Evolutionary conservation across 805 yeast genomes (phyloP).

Genomic region (Myxozyma vanderwaltii): DNA sequence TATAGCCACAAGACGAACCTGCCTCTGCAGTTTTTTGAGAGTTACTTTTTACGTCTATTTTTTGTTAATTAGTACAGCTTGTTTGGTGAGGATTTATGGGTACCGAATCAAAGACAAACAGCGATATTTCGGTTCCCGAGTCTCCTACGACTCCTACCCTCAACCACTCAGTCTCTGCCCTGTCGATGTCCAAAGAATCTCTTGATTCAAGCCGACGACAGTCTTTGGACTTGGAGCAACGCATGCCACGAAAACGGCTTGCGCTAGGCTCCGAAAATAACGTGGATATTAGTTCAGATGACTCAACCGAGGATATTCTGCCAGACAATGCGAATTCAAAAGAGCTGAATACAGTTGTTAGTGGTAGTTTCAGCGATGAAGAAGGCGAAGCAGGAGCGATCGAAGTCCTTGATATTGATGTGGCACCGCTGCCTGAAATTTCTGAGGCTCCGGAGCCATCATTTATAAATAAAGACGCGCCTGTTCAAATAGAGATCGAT

Average conservation of each 20-base stretch:
- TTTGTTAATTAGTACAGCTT: not conserved
- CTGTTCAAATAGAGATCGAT: not conserved
- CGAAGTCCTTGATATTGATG: not conserved
- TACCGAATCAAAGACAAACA: not conserved
- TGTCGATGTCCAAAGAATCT: constrained; percentile 1
- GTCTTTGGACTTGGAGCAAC: constrained; percentile 27
- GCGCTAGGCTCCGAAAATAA: constrained; percentile 8
- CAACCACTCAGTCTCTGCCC: constrained; percentile 1
- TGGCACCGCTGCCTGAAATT: not conserved
- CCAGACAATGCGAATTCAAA: not conserved
- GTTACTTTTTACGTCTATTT: not conserved
- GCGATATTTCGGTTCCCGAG: constrained; percentile 4
- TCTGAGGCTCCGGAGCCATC: not conserved
- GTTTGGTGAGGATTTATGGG: no score
- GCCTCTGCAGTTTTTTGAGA: no score
- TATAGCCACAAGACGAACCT: not conserved
- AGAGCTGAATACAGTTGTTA: not conserved
- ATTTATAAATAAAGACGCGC: not conserved
- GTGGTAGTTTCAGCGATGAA: not conserved
- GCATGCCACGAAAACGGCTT: constrained; percentile 23
- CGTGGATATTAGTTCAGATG: not conserved
- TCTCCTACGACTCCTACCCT: constrained; percentile 2
- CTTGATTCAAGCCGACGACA: constrained; percentile 10
- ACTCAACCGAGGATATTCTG: not conserved
- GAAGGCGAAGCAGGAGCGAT: not conserved